Conservation (phyloP, 164 flowering plant genomes). For the Liriodendron chinense region DNA sequence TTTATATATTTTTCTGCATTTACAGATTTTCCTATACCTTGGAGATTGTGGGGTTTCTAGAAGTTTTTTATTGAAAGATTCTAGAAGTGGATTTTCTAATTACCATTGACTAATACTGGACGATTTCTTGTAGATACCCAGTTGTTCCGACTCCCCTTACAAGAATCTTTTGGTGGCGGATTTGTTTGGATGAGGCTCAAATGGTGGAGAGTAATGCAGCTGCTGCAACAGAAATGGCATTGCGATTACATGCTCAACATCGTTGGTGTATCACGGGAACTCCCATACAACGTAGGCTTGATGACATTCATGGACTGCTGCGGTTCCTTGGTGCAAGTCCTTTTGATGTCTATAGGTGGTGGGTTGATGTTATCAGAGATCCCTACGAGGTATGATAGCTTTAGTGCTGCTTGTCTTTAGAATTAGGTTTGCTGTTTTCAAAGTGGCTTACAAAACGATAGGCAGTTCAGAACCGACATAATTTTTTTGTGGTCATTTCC, state of each 20-base stretch:
- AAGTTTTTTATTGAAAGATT: background rate
- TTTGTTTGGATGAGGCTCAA: slow-evolving; percentile 98
- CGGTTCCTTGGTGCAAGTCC: slow-evolving; percentile 77
- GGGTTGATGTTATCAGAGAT: slow-evolving; percentile 79
- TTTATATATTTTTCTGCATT: background rate
- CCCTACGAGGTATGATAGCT: slow-evolving; percentile 78
- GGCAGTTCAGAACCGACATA: background rate
- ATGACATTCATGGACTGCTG: slow-evolving; percentile 85
- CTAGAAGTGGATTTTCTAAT: background rate
- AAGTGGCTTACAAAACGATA: background rate
- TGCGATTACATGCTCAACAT: slow-evolving; percentile 66
- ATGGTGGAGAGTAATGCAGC: slow-evolving; percentile 93
- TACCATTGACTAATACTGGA: background rate
- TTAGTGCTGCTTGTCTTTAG: background rate
- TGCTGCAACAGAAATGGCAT: slow-evolving; percentile 94
- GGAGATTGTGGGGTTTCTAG: background rate
- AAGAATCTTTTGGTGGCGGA: slow-evolving; percentile 89
- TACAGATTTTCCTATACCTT: background rate
- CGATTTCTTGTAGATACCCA: slow-evolving; percentile 57
- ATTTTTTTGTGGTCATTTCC: background rate
- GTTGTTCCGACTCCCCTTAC: slow-evolving; percentile 88
- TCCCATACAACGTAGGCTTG: slow-evolving; percentile 88
- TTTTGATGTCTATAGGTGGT: slow-evolving; percentile 75
- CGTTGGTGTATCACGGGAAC: slow-evolving; percentile 98
- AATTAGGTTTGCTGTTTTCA: background rate